A percentile compares a stretch with the other conserved stretches of the same genome.
Conservation (phyloP, 2,329 filamentous ascomycete species). For the Lanzia echinophila region DNA sequence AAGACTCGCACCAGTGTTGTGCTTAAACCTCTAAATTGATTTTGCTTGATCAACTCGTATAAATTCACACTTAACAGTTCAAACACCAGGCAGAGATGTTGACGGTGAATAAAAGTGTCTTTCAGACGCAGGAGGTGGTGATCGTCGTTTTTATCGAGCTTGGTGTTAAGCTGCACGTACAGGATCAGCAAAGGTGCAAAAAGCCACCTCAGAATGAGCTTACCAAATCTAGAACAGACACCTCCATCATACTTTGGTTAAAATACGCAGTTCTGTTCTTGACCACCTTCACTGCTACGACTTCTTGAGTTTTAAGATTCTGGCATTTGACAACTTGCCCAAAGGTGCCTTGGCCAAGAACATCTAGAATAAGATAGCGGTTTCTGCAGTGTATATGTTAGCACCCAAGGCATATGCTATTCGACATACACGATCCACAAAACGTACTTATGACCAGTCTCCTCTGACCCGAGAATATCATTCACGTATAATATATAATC, state of each 20-base stretch:
- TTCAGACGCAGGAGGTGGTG: conserved; percentile 91
- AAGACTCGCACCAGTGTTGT: conserved; percentile 96
- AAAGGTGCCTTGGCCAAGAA: conserved; percentile 94
- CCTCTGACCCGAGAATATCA: conserved; percentile 94
- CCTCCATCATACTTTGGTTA: conserved; percentile 99
- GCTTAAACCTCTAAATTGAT: conserved; percentile 94
- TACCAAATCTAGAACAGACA: conserved; percentile 92
- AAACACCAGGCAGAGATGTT: conserved; percentile 94
- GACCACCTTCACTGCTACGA: conserved; percentile 97
- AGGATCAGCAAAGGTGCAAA: conserved; percentile 11
- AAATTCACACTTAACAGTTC: conserved; percentile 95
- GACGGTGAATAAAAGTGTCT: conserved; percentile 95
- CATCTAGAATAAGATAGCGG: conserved; percentile 92
- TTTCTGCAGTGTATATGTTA: conserved; percentile 51
- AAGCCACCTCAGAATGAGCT: conserved; percentile 30
- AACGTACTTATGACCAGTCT: conserved; percentile 88
- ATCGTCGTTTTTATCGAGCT: conserved; percentile 98
- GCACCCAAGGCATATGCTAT: conserved; percentile 3
- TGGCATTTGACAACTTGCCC: conserved; percentile 99
- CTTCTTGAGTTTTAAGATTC: conserved; percentile 95
- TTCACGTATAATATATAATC: conserved; percentile 99
- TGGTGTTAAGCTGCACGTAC: conserved; percentile 72
- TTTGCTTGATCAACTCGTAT: conserved; percentile 98
- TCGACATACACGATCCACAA: conserved; percentile 14
- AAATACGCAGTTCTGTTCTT: conserved; percentile 99